Evolutionary conservation across 768 basidiomycete species (phyloP).

Genomic region (Multifurca ochricompacta): DNA sequence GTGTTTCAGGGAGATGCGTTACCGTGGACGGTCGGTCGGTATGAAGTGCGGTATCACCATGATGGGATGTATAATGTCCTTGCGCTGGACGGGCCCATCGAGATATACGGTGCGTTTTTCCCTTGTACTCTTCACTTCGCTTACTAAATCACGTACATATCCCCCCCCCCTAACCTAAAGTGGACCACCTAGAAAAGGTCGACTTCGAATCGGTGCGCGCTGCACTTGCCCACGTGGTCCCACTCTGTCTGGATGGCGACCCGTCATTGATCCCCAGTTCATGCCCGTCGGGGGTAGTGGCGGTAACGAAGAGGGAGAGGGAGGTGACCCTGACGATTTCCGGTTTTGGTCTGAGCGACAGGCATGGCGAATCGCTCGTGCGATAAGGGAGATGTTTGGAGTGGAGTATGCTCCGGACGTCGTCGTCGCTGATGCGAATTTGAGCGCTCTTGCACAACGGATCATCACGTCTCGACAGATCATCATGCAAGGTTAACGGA

Average conservation of each 20-base stretch:
- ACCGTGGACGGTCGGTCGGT: constrained; percentile 80
- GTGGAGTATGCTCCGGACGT: constrained; percentile 89
- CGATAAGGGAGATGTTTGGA: constrained; percentile 73
- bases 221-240: constrained; percentile 68
- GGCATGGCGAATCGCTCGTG: constrained; percentile 78
- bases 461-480: constrained; percentile 73
- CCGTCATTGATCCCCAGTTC: constrained; percentile 72
- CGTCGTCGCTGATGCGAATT: constrained; percentile 88
- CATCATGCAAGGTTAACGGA: constrained; percentile 10
- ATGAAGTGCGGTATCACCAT: constrained; percentile 93
- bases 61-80: constrained; percentile 98
- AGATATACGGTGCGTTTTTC: constrained; percentile 70
- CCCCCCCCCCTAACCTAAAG: too few species aligned
- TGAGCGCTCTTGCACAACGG: constrained; percentile 74
- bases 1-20: constrained; percentile 72
- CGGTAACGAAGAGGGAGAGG: constrained; percentile 21
- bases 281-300: constrained; percentile 10
- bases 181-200: constrained; percentile 56
- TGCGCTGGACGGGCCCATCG: constrained; percentile 74
- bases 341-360: constrained; percentile 87
- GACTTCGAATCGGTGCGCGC: constrained; percentile 60
- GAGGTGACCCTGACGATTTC: constrained; percentile 84
- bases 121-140: too few species aligned
- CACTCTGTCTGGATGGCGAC: constrained; percentile 82
- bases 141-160: too few species aligned